Percentiles rank a stretch among this genome's conserved stretches.
Evolutionary conservation across 106 monocot species (phyloP).

Genomic region (Acanthochlamys bracteata): DNA sequence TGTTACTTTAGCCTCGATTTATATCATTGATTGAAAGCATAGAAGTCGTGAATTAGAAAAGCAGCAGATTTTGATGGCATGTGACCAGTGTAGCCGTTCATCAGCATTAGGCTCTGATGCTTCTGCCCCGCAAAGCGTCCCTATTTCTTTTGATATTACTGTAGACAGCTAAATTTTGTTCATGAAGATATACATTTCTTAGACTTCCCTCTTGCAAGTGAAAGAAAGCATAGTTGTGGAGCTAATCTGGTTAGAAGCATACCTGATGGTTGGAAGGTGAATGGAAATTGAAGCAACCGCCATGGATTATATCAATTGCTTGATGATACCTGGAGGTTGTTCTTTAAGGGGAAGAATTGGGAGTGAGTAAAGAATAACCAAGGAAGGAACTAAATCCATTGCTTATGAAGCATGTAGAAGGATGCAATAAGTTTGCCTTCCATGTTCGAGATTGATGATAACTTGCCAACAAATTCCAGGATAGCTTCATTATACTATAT

Average conservation of each 20-base stretch:
- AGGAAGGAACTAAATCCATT: neutral
- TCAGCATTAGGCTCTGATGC: neutral
- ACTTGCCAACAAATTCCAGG: neutral
- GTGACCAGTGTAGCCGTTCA: too few species aligned
- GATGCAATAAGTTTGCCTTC: neutral
- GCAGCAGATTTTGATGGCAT: constrained; percentile 7
- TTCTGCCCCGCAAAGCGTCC: neutral
- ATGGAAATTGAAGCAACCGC: too few species aligned
- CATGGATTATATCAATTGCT: too few species aligned
- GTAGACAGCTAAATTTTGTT: too few species aligned
- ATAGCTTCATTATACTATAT: too few species aligned
- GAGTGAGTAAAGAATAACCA: neutral
- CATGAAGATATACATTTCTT: too few species aligned
- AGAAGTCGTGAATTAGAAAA: constrained; percentile 27
- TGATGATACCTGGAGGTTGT: too few species aligned
- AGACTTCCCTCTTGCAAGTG: too few species aligned
- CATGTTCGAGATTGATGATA: neutral
- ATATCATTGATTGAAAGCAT: constrained; percentile 41
- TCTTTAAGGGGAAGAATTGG: neutral
- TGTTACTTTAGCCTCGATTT: constrained; percentile 14
- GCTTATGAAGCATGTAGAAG: neutral
- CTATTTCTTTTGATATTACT: neutral
- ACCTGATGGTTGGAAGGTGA: too few species aligned
- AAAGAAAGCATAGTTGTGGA: too few species aligned
- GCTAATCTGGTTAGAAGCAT: too few species aligned